Evolutionary conservation across 2,329 filamentous ascomycete species (phyloP).

Genomic region (Aspergillus sergii): DNA sequence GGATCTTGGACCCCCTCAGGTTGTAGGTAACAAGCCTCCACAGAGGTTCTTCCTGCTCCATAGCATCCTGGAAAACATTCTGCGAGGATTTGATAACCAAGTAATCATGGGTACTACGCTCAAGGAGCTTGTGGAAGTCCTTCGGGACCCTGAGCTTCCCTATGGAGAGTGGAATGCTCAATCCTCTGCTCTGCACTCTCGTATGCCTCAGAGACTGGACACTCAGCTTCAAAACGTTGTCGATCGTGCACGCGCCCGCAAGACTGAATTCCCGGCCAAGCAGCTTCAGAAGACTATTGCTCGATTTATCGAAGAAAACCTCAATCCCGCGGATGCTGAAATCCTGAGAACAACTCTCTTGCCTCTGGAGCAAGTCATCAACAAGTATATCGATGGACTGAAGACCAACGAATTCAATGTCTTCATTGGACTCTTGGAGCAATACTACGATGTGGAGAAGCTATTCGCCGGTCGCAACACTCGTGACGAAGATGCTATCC

Average conservation of each 20-base stretch:
- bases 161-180: constrained; percentile 97
- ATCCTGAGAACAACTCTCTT: constrained; percentile 72
- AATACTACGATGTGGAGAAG: constrained; percentile 81
- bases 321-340: constrained; percentile 71
- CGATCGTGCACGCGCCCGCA: constrained; percentile 76
- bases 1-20: constrained; percentile 79
- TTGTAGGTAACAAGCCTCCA: constrained; percentile 87
- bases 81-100: constrained; percentile 94
- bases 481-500: constrained; percentile 90
- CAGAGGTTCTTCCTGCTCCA: constrained; percentile 80
- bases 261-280: constrained; percentile 89
- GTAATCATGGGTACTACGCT: constrained; percentile 89
- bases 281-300: constrained; percentile 78
- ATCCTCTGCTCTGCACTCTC: constrained; percentile 92
- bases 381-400: constrained; percentile 80
- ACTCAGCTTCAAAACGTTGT: constrained; percentile 79
- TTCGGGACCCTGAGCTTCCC: constrained; percentile 85
- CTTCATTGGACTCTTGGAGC: constrained; percentile 75
- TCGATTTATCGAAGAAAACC: constrained; percentile 87
- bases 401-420: constrained; percentile 87
- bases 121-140: constrained; percentile 84
- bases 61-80: constrained; percentile 81
- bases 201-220: constrained; percentile 95
- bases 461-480: constrained; percentile 82
- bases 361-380: constrained; percentile 76